Conservation (phyloP, 768 basidiomycete species). For the Hypsizygus marmoreus region DNA sequence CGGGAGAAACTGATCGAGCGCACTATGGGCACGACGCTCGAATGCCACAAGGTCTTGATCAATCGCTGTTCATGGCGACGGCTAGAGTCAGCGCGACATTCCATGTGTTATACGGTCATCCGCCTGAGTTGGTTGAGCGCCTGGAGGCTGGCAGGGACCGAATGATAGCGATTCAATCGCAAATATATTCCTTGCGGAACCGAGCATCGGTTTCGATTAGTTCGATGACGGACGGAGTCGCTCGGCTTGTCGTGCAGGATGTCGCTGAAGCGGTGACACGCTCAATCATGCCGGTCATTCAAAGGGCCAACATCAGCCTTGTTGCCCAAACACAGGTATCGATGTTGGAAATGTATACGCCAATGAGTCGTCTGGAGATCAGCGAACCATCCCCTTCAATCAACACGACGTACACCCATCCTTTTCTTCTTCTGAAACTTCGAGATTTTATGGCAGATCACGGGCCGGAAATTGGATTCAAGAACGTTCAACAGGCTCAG, state of each 20-base stretch:
- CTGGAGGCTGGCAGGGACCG: background rate
- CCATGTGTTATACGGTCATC: conserved; percentile 13
- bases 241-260: no score
- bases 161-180: background rate
- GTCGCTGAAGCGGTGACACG: no score
- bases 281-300: no score
- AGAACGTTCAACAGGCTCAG: background rate
- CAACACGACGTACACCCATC: background rate
- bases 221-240: background rate
- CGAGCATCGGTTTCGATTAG: no score
- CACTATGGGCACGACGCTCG: conserved; percentile 17
- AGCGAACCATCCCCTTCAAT: background rate
- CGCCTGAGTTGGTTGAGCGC: background rate
- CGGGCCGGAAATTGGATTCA: background rate
- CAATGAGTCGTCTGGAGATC: background rate
- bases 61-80: conserved; percentile 3
- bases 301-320: no score
- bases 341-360: background rate
- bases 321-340: background rate
- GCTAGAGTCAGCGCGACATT: conserved; percentile 14
- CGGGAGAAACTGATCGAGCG: conserved; percentile 1
- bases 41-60: conserved; percentile 11
- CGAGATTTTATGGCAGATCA: background rate
- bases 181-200: background rate
- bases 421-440: background rate